Base-by-base conservation (phyloP, 1,284 basidiomycete genomes). In the Athelia psychrophila region DNA sequence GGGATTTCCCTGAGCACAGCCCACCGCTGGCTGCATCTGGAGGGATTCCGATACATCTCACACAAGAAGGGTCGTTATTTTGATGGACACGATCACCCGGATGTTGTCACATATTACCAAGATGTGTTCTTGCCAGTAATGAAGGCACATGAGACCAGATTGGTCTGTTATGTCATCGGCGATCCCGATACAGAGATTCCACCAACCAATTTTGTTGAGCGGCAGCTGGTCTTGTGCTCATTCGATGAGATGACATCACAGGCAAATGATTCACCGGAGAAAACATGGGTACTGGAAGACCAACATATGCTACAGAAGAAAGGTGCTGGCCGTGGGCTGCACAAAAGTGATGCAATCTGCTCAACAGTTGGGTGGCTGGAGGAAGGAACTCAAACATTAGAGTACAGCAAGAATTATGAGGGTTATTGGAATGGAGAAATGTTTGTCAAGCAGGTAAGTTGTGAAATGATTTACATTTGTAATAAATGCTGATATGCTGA, bases 361-460 rank as follows among this genome's bases (percentile, higher is more conserved):
- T 63, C 63, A 50, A 68, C 60, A 19, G 36, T 55, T 49, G 70
- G 70, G 1, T 66, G 60, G 56, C 35, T 73, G 27, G 33, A 51
- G 4, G 65, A 69, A 3, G 70, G 64, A 13, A 57, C 61, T 12
- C 60, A 72, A 47, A 52, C 53, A 2, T 47, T 77, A 3, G 67
- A 75, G 46, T 74, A 76, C 62, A 71, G 75, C 4, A 76, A 76
- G 53, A 72, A 73, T 58, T 66, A 74, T 47, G 65, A 76, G 6
- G 73, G 74, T 0, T 78, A 72, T 59, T 77, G 75, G 69, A 71
- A 53, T 24, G 68, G 70, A 1, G 69, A 75, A 50, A 45, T 67
- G 0, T 74, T 73, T 54, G 59, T 66, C 16, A 70, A 69, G 51
- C 72, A 74, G 62, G 69, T 73, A 40, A 5, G 52, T 50, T n/a